These are phyloP conservation scores for Parathielavia appendiculata DNA, from an alignment of 495 filamentous ascomycete species.

Conservation along the genomic window DNA sequence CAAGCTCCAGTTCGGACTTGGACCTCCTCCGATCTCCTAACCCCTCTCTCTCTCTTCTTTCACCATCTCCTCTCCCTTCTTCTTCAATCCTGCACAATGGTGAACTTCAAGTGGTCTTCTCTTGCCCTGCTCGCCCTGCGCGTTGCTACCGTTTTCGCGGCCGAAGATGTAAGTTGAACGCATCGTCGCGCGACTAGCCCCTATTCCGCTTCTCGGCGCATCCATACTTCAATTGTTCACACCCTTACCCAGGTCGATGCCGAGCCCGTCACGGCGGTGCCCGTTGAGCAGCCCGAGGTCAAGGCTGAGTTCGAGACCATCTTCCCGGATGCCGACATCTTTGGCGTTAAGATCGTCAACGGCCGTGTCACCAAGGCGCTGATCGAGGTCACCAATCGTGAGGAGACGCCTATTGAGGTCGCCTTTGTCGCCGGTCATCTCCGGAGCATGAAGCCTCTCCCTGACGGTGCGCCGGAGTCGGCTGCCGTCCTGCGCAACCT, in stretches of 20 bases:
- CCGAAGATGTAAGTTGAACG: conserved; percentile 52
- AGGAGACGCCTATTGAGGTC: conserved; percentile 68
- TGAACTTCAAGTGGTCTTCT: conserved; percentile 64
- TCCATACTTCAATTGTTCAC: conserved; percentile 7
- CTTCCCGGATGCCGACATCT: conserved; percentile 86
- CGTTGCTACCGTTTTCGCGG: conserved; percentile 56
- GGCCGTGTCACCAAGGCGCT: conserved; percentile 79
- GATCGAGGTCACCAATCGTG: conserved; percentile 77
- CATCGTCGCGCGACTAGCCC: background rate
- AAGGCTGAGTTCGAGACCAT: conserved; percentile 69
- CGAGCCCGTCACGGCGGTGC: conserved; percentile 32
- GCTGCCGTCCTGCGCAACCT: conserved; percentile 72
- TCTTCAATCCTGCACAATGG: conserved; percentile 51
- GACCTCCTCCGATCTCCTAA: conserved; percentile 6
- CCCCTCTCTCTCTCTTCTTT: conserved; percentile 23
- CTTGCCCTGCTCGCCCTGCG: conserved; percentile 67
- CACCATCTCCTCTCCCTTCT: conserved; percentile 21
- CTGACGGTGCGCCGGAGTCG: conserved; percentile 47
- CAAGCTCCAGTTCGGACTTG: conserved; percentile 11
- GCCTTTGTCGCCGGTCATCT: conserved; percentile 75
- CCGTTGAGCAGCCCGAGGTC: conserved; percentile 51
- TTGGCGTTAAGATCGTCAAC: conserved; percentile 94
- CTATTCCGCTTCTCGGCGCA: background rate
- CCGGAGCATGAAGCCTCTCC: conserved; percentile 47
- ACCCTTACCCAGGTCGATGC: conserved; percentile 10